Conservation (phyloP, 2,329 filamentous ascomycete genomes). For the Ophiocordyceps camponoti-saundersi region DNA sequence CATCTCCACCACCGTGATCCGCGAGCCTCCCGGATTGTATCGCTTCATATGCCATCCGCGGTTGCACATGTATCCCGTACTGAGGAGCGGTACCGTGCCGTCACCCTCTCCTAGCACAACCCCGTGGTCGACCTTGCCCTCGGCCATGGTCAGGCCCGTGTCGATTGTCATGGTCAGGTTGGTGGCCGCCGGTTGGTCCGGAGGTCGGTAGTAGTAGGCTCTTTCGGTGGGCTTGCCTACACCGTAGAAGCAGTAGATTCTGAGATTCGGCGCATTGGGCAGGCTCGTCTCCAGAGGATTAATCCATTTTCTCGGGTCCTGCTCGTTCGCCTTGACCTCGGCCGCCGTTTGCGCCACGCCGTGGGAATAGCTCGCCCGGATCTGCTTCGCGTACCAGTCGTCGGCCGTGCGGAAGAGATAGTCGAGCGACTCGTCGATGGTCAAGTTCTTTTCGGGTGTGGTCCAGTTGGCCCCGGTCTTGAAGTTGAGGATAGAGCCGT, state of each 20-base stretch:
- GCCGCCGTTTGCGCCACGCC: slow-evolving; percentile 66
- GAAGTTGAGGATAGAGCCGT: slow-evolving; percentile 76
- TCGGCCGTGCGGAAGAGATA: slow-evolving; percentile 69
- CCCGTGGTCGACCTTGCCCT: slow-evolving; percentile 57
- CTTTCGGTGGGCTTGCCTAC: slow-evolving; percentile 88
- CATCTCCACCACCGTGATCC: slow-evolving; percentile 87
- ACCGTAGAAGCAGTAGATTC: slow-evolving; percentile 95
- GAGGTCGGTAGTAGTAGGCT: slow-evolving; percentile 70
- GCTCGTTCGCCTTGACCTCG: slow-evolving; percentile 69
- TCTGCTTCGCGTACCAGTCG: slow-evolving; percentile 65
- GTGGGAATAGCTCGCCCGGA: slow-evolving; percentile 65
- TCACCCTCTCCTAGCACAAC: slow-evolving; percentile 95
- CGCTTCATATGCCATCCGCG: slow-evolving; percentile 86
- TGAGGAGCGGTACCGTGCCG: slow-evolving; percentile 86
- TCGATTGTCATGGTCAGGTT: slow-evolving; percentile 62
- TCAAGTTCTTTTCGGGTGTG: slow-evolving; percentile 57
- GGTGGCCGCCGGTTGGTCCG: slow-evolving; percentile 46
- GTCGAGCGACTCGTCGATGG: slow-evolving; percentile 56
- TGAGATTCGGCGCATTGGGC: slow-evolving; percentile 73
- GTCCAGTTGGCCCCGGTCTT: slow-evolving; percentile 46
- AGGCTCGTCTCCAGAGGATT: slow-evolving; percentile 85
- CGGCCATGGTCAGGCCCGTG: slow-evolving; percentile 32
- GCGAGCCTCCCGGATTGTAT: slow-evolving; percentile 74
- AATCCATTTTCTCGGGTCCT: slow-evolving; percentile 72
- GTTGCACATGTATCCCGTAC: slow-evolving; percentile 90